Base-by-base conservation (phyloP, 371 early-diverging fungal species). In the Paramicrosporidium saccamoebae region DNA sequence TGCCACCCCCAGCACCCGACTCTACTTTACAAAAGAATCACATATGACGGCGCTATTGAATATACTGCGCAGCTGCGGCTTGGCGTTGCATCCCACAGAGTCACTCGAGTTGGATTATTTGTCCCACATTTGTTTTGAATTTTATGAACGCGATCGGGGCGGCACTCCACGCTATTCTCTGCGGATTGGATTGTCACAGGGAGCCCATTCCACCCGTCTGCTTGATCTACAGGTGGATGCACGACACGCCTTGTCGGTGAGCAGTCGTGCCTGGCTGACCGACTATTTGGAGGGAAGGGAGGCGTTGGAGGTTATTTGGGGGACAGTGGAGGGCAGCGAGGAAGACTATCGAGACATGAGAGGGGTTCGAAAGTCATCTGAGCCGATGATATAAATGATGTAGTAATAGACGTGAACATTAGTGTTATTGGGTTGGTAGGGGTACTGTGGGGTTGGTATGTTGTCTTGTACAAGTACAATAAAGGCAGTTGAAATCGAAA, bases 21-120 rank as follows among this genome's bases (percentile, higher is more conserved):
- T 92, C n/a, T 92, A 81, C 33, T 86, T 86, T 33, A 86, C 92
- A 3, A 90, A 90, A 46, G 86, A 92, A 56, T 64, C 77, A 26
- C 62, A 86, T 50, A 52, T 78, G 18, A 66, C 72, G 36, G 63
- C 77, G 3, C 39, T 92, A 19, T 52, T 84, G 16, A 92, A 88
- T 32, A 48, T 84, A 20, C 68, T 92, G 2, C 58, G 73, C 28
- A 45, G 66, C 5, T 66, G 69, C 15, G 71, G 74, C 12, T 52
- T 82, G 22, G 71, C 74, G 1, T 67, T 2, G 44, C 52, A 10
- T 44, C 46, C 18, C 47, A 52, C 16, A 47, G 62, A 4, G 46
- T 79, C 7, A 67, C 62, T n/a, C n/a, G 88, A 86, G 37, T 41
- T 90, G 15, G 86, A 90, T 31, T 88, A 68, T 68, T 40, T 92